Percentiles rank a stretch among this genome's conserved stretches.
Conservation (phyloP, 495 filamentous ascomycete species). For the Lasiosphaeriaceae sp. region DNA sequence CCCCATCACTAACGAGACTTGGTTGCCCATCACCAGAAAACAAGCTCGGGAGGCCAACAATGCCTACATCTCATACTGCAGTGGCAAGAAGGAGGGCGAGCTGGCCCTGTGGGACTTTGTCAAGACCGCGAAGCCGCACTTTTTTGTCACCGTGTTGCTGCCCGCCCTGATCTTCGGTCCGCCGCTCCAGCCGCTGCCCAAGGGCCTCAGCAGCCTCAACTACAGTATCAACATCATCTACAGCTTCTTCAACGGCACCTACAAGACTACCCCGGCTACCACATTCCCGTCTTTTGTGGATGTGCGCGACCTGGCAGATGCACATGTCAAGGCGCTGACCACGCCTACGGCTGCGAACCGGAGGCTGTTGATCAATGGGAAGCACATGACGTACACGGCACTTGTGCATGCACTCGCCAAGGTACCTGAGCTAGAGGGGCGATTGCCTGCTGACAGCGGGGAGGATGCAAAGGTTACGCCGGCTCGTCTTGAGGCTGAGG, state of each 20-base stretch:
- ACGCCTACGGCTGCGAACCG: constrained; percentile 19
- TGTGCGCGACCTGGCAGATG: constrained; percentile 27
- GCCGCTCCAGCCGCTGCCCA: constrained; percentile 19
- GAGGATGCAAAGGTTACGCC: constrained; percentile 22
- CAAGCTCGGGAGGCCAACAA: constrained; percentile 23
- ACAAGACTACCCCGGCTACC: constrained; percentile 27
- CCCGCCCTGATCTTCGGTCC: constrained; percentile 29
- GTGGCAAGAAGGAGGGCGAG: constrained; percentile 34
- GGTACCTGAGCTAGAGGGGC: constrained; percentile 26
- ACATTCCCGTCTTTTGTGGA: constrained; percentile 32
- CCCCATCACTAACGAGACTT: constrained; percentile 25
- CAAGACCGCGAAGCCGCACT: constrained; percentile 20
- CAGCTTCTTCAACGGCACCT: constrained; percentile 29
- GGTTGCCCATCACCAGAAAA: constrained; percentile 29
- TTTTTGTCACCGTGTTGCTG: constrained; percentile 23
- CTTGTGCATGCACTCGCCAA: constrained; percentile 26
- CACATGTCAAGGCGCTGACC: constrained; percentile 28
- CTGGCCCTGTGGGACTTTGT: constrained; percentile 32
- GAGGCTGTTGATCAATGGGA: constrained; percentile 22
- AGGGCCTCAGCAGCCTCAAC: constrained; percentile 24
- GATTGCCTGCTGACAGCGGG: constrained; percentile 30
- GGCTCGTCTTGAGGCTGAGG: constrained; percentile 18
- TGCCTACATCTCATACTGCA: constrained; percentile 26
- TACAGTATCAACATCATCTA: constrained; percentile 29
- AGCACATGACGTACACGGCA: constrained; percentile 17